Percentiles rank a stretch among this genome's conserved stretches.
Conservation (phyloP, 2,329 filamentous ascomycete genomes). For the Calonectria naviculata region DNA sequence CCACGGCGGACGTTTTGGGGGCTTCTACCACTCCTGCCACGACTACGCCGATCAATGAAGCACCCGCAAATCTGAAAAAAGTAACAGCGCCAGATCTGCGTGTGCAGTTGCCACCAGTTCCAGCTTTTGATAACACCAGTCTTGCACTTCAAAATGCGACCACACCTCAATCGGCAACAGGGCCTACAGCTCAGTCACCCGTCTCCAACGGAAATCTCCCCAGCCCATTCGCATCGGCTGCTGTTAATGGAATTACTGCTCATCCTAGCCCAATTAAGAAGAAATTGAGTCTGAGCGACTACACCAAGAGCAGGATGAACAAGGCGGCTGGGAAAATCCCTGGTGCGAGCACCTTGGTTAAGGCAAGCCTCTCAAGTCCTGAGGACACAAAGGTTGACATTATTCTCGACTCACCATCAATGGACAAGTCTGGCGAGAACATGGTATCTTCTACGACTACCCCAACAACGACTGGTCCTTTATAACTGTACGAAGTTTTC, state of each 20-base stretch:
- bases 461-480: slow-evolving; percentile 41
- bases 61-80: slow-evolving; percentile 38
- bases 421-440: slow-evolving; percentile 43
- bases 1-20: slow-evolving; percentile 45
- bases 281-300: slow-evolving; percentile 75
- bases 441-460: slow-evolving; percentile 32
- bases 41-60: slow-evolving; percentile 26
- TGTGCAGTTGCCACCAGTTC: slow-evolving; percentile 68
- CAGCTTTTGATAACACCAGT: slow-evolving; percentile 57
- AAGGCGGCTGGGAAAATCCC: slow-evolving; percentile 58
- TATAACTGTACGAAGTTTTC: slow-evolving; percentile 37
- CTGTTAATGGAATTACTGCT: slow-evolving; percentile 56
- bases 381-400: slow-evolving; percentile 51
- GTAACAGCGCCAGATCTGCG: slow-evolving; percentile 58
- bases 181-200: slow-evolving; percentile 61
- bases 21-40: slow-evolving; percentile 37
- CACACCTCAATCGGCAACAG: slow-evolving; percentile 60
- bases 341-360: slow-evolving; percentile 42
- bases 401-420: slow-evolving; percentile 43
- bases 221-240: slow-evolving; percentile 55
- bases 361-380: slow-evolving; percentile 48
- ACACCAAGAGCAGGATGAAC: slow-evolving; percentile 68
- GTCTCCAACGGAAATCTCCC: slow-evolving; percentile 54
- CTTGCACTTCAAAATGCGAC: slow-evolving; percentile 48
- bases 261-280: slow-evolving; percentile 73